Evolutionary conservation across 2,329 filamentous ascomycete genomes (phyloP).

Genomic region (Microcera coccophila): DNA sequence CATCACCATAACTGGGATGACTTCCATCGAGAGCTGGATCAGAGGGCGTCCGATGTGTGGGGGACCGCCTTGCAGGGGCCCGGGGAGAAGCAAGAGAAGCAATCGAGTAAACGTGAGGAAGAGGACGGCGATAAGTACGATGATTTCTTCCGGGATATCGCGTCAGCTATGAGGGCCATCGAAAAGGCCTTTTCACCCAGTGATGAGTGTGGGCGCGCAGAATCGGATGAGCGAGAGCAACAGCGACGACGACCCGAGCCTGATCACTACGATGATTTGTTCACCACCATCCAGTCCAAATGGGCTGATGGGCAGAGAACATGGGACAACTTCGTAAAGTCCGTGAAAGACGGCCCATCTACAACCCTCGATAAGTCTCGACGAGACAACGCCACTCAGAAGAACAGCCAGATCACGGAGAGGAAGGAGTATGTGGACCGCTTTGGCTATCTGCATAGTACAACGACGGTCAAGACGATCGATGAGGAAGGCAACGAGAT

Average conservation of each 20-base stretch:
- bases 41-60: constrained; percentile 29
- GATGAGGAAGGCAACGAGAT: constrained; percentile 42
- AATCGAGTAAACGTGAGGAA: too few relatives aligned
- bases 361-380: constrained; percentile 5
- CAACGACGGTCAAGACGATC: constrained; percentile 37
- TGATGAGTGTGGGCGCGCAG: constrained; percentile 1
- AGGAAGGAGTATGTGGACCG: constrained; percentile 42
- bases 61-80: constrained; percentile 9
- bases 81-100: too few relatives aligned
- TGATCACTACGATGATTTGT: constrained; percentile 41
- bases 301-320: constrained; percentile 17
- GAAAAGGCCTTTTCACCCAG: background rate
- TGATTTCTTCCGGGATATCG: background rate
- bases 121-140: background rate
- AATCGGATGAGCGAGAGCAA: constrained; percentile 5
- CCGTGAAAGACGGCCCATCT: constrained; percentile 24
- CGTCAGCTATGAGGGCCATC: background rate
- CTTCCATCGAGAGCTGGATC: constrained; percentile 31
- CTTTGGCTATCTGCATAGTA: constrained; percentile 42
- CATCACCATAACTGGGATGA: constrained; percentile 28
- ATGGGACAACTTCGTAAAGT: constrained; percentile 39
- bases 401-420: constrained; percentile 34
- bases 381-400: constrained; percentile 12
- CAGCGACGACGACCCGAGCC: constrained; percentile 19
- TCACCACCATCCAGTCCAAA: constrained; percentile 31